Percentiles rank a stretch among this genome's conserved stretches.
Evolutionary conservation across 2,329 filamentous ascomycete genomes (phyloP).

Genomic region (Ophiostoma sp.): DNA sequence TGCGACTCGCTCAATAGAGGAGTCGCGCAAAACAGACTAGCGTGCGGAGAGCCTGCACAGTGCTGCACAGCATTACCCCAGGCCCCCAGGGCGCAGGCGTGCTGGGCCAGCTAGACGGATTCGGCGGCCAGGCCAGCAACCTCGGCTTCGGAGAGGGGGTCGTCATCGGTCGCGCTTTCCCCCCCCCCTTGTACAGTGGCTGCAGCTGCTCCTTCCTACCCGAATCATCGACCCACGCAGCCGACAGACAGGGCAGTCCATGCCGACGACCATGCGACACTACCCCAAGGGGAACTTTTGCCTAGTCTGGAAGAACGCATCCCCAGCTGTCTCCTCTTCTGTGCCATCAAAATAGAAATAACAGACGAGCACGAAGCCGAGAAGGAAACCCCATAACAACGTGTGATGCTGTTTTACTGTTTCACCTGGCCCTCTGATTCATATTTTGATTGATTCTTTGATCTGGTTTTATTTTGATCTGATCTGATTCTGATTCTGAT

Average conservation of each 20-base stretch:
- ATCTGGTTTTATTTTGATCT: no score
- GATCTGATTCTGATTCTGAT: no score
- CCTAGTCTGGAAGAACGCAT: slow-evolving; percentile 13
- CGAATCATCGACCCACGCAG: neutral
- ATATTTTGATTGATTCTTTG: no score
- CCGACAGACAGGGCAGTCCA: neutral
- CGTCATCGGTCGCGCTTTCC: neutral
- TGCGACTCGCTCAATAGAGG: no score
- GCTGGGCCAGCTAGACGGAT: neutral
- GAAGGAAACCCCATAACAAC: neutral
- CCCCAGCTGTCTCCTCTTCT: slow-evolving; percentile 8
- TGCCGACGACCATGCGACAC: neutral
- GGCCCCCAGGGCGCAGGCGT: neutral
- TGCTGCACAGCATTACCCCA: neutral
- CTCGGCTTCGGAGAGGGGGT: slow-evolving; percentile 18
- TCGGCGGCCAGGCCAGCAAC: neutral
- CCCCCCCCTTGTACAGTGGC: no score
- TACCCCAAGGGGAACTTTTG: slow-evolving; percentile 15
- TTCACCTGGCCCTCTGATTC: no score
- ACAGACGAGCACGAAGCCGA: slow-evolving; percentile 1
- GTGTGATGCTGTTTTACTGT: neutral
- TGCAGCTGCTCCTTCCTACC: no score
- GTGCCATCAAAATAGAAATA: slow-evolving; percentile 7
- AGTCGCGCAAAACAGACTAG: neutral
- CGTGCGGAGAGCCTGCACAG: neutral